Evolutionary conservation across 116 monocot genomes (phyloP), one percentile per base, ranked within the genome.

Genomic region (Cymodocea nodosa): DNA sequence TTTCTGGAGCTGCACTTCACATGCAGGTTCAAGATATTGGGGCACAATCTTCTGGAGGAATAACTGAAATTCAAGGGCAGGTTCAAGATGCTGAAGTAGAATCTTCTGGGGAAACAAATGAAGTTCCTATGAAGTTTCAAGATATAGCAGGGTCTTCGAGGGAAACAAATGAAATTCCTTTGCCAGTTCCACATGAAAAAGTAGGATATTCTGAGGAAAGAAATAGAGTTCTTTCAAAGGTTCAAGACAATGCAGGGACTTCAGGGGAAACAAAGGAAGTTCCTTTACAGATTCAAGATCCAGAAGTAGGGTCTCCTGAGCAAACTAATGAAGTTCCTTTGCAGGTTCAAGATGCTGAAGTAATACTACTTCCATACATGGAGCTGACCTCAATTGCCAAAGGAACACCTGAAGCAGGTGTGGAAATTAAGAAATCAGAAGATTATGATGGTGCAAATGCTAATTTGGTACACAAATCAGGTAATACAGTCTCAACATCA

Each of bases 291-390:
- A 8, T 61, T 39, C n/a, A 18, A 35, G 64, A 65, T 23, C 9
- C 49, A 23, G 23, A 14, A 23, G 14, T 51, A 15, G 83, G 71
- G 68, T 67, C 69, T 56, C 70, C 56, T 73, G 74, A 30, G 10
- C 73, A 77, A 58, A 59, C 22, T 16, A 51, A 35, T 53, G 23
- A 12, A 16, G 52, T 51, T 24, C 64, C 64, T 51, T 51, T 65
- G 51, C 20, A 50, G 50, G 50, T 40, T 24, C 23, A 65, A 50
- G 64, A 50, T 51, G 20, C 48, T 3, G 7, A 50, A 12, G 6
- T 15, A 1, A 23, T 49, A 24, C 64, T 80, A 59, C 77, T 82
- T 70, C 77, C 88, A 64, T 74, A 77, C 48, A 76, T 71, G 49
- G 74, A 73, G n/a, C 23, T 60, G 5, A 76, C 51, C 71, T 34